Evolutionary conservation across 2,329 filamentous ascomycete genomes (phyloP).

Genomic region (Diplodia scrobiculata): DNA sequence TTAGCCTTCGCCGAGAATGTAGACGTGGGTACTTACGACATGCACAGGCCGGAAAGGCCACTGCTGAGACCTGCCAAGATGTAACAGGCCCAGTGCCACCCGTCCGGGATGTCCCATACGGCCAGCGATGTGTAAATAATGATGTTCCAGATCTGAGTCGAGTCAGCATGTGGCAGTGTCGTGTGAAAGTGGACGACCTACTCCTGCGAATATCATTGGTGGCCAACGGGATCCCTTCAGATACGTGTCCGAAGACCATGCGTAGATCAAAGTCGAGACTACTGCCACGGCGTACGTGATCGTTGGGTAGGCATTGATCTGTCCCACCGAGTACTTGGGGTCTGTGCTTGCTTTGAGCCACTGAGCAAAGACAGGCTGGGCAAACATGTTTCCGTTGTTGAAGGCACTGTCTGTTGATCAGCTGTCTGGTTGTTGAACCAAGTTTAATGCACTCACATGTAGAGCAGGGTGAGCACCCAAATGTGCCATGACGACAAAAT

Average conservation of each 20-base stretch:
- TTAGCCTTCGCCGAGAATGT: not conserved
- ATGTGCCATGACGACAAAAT: slow-evolving; percentile 68
- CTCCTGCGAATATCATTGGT: slow-evolving; percentile 60
- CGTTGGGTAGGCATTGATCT: slow-evolving; percentile 61
- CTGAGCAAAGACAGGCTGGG: slow-evolving; percentile 60
- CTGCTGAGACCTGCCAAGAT: slow-evolving; percentile 55
- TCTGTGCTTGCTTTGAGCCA: slow-evolving; percentile 44
- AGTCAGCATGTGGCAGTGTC: not conserved
- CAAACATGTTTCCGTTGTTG: slow-evolving; percentile 58
- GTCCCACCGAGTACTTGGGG: slow-evolving; percentile 51
- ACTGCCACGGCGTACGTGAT: slow-evolving; percentile 58
- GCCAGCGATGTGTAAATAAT: slow-evolving; percentile 51
- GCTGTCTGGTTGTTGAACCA: not conserved
- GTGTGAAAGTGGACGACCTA: slow-evolving; percentile 42
- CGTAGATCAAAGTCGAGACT: slow-evolving; percentile 63
- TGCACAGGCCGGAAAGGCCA: slow-evolving; percentile 54
- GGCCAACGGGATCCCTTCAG: slow-evolving; percentile 65
- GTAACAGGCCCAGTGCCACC: slow-evolving; percentile 67
- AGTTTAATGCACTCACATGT: slow-evolving; percentile 49
- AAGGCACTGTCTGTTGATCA: slow-evolving; percentile 49
- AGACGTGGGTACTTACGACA: slow-evolving; percentile 47
- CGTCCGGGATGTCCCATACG: slow-evolving; percentile 54
- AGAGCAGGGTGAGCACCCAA: slow-evolving; percentile 60
- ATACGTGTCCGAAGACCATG: slow-evolving; percentile 66
- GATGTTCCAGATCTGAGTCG: slow-evolving; percentile 31